These are phyloP conservation scores for Zygosaccharomyces bisporus DNA, from an alignment of 805 yeast species.

Conservation along the genomic window DNA sequence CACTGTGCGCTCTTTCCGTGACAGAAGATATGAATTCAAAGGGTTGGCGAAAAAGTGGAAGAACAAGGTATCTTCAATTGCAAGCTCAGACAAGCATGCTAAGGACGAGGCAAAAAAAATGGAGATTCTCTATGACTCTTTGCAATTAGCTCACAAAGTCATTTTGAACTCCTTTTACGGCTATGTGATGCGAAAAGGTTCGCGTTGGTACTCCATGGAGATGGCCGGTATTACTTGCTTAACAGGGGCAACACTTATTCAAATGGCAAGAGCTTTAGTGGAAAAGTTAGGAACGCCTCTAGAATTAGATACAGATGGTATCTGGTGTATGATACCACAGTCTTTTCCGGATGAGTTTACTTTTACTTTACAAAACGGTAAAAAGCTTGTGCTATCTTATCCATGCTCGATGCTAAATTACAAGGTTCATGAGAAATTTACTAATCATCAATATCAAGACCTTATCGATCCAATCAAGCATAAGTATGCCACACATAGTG, in stretches of 20 bases:
- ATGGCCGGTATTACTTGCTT: constrained; percentile 99
- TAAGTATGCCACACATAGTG: constrained; percentile 74
- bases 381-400: constrained; percentile 71
- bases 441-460: constrained; percentile 92
- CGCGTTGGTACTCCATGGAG: constrained; percentile 99
- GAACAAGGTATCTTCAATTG: constrained; percentile 60
- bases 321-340: constrained; percentile 95
- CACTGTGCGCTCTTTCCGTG: constrained; percentile 92
- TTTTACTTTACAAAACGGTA: constrained; percentile 72
- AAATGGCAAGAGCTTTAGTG: constrained; percentile 89
- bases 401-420: constrained; percentile 97
- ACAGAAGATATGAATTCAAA: constrained; percentile 92
- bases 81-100: constrained; percentile 51
- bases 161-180: constrained; percentile 96
- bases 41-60: constrained; percentile 94
- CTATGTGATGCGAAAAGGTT: constrained; percentile 98
- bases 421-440: constrained; percentile 83
- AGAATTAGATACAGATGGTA: constrained; percentile 98
- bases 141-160: constrained; percentile 95
- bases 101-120: constrained; percentile 90
- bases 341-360: constrained; percentile 88
- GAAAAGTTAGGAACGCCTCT: constrained; percentile 93
- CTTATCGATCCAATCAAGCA: constrained; percentile 64
- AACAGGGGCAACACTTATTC: constrained; percentile 97
- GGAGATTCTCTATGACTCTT: constrained; percentile 89